phyloP scores from a whole-genome alignment of 176 grass and related monocot genomes.

The Ananas comosus region DNA sequence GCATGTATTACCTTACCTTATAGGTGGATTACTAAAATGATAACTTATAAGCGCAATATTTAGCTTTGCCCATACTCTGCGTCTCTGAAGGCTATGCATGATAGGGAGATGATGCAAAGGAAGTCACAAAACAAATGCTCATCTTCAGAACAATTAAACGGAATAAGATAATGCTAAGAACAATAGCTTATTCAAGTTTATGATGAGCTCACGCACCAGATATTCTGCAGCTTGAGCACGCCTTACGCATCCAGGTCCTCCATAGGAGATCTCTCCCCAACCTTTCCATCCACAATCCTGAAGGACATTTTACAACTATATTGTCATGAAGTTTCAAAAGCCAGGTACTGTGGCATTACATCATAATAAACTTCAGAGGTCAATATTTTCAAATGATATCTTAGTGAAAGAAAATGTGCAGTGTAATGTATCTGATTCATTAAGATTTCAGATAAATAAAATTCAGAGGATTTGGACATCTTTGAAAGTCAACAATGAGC shows the following conservation, averaged over 20 bases:
- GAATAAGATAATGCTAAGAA: not conserved
- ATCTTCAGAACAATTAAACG: too few relatives aligned
- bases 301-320: not conserved
- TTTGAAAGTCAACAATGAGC: too few relatives aligned
- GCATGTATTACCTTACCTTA: not conserved
- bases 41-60: too few relatives aligned
- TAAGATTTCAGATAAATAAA: too few relatives aligned
- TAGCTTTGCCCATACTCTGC: too few relatives aligned
- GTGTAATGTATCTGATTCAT: too few relatives aligned
- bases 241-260: conserved; percentile 57
- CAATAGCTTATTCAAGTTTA: not conserved
- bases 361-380: not conserved
- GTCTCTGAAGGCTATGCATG: too few relatives aligned
- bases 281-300: conserved; percentile 90
- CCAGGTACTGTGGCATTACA: not conserved
- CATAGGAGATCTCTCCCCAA: conserved; percentile 95
- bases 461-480: too few relatives aligned
- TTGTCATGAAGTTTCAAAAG: not conserved
- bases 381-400: too few relatives aligned
- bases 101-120: too few relatives aligned
- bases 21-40: not conserved
- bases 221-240: conserved; percentile 82
- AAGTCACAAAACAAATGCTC: too few relatives aligned
- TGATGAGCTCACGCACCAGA: conserved; percentile 40
- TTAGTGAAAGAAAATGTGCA: too few relatives aligned